A percentile compares a stretch with the other conserved stretches of the same genome.
Evolutionary conservation across 2,329 filamentous ascomycete genomes (phyloP).

Genomic region (Drechmeria coniospora): DNA sequence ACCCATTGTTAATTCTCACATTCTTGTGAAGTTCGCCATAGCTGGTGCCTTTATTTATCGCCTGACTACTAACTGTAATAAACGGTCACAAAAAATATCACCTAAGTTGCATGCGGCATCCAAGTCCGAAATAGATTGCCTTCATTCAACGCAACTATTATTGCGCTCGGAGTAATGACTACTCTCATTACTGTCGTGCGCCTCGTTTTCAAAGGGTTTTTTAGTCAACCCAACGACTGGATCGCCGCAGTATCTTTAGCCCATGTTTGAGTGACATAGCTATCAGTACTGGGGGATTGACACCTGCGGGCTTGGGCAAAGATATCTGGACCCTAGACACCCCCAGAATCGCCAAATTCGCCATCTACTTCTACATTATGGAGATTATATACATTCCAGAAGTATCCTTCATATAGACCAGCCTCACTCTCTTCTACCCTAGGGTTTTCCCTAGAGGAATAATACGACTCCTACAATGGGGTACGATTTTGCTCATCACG

Average conservation of each 20-base stretch:
- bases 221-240: neutral
- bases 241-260: neutral
- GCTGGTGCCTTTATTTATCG: neutral
- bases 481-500: neutral
- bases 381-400: neutral
- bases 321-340: neutral
- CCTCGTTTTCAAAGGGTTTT: neutral
- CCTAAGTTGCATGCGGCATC: neutral
- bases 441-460: neutral
- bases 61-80: neutral
- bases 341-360: neutral
- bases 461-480: neutral
- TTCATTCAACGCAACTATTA: neutral
- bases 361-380: neutral
- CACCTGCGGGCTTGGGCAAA: neutral
- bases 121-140: neutral
- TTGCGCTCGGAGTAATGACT: neutral
- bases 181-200: neutral
- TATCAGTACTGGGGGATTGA: neutral
- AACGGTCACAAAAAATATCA: neutral
- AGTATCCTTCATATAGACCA: neutral
- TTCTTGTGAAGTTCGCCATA: neutral
- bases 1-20: neutral
- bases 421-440: neutral
- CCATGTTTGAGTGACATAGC: neutral